Evolutionary conservation across 129 eudicot species (phyloP).

Genomic region (Chrysanthemum seticuspe): DNA sequence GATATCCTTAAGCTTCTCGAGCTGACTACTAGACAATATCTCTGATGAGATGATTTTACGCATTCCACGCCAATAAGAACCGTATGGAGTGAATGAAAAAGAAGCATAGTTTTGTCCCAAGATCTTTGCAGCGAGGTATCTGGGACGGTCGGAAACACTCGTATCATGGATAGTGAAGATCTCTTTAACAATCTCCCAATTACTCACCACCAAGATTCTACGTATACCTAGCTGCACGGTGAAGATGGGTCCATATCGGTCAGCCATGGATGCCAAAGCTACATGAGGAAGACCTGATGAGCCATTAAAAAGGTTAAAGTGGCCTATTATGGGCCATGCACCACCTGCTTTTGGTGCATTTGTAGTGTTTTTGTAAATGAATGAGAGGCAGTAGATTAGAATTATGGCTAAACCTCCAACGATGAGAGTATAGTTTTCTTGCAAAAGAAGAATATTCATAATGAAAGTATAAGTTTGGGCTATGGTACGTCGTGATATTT

Average conservation of each 20-base stretch:
- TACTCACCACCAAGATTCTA: conserved; percentile 1
- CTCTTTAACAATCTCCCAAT: neutral
- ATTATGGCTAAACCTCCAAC: too few relatives aligned
- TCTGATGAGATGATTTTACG: neutral
- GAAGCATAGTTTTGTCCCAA: neutral
- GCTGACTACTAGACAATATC: neutral
- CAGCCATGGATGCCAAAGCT: conserved; percentile 1
- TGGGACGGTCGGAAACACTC: neutral
- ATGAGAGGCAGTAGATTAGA: too few relatives aligned
- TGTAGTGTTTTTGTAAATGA: too few relatives aligned
- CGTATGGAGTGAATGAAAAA: neutral
- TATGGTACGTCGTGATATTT: too few relatives aligned
- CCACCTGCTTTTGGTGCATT: conserved; percentile 44
- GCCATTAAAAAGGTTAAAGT: conserved; percentile 19
- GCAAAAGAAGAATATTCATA: too few relatives aligned
- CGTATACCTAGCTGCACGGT: neutral
- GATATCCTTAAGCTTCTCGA: conserved; percentile 3
- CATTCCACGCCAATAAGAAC: conserved; percentile 8
- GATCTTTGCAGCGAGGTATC: neutral
- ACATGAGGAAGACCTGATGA: conserved; percentile 13
- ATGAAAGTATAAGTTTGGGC: too few relatives aligned
- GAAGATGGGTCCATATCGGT: neutral
- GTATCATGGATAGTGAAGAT: neutral
- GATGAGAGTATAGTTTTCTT: too few relatives aligned
- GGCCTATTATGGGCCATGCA: conserved; percentile 55